Evolutionary conservation across 768 basidiomycete genomes (phyloP), one percentile per base, ranked within the genome.

Genomic region (Filobasidium wieringae): DNA sequence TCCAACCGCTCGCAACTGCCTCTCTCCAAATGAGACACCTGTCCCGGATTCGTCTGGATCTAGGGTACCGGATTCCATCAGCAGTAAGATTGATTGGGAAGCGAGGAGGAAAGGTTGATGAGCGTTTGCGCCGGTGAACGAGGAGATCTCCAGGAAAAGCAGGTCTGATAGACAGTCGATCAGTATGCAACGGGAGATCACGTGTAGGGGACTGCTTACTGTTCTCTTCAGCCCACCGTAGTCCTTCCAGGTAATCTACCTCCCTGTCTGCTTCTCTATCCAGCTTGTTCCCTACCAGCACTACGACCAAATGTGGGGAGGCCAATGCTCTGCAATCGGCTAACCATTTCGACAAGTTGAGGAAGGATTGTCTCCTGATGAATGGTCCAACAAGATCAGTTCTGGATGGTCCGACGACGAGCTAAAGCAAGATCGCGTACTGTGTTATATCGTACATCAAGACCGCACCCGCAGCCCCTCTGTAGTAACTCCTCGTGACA

Each of bases 21-120:
- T 80, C 72, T 96, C 95, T 8, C 95, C 95, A 69, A 95, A 99
- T 67, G 87, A 89, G 43, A 99, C 90, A 22, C 95, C 95, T 61
- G 88, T 91, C 0, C 90, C 93, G 15, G 88, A 82, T 69, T 87
- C 86, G 76, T 96, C 92, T 39, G 93, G 93, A 74, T 96, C 89
- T 36, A 96, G 79, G 15, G 79, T 78, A 27, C 90, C 91, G 15
- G 88, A 86, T 74, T 96, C 92, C 66, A 96, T 90, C 22, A 88
- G 82, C 24, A 91, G 79, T 55, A 96, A 78, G 63, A 95, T 90
- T 7, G 87, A 85, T 54, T 90, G 83, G 29, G 90, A 87, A 22
- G 87, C 84, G 31, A 79, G 73, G n/a, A 76, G 69, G 75, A 99
- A 99, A 0, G 95, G 95, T 37, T 90, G 86, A 68, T 61, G 86